phyloP scores from a whole-genome alignment of 352 stramenopile species.

The Aphanomyces stellatus region DNA sequence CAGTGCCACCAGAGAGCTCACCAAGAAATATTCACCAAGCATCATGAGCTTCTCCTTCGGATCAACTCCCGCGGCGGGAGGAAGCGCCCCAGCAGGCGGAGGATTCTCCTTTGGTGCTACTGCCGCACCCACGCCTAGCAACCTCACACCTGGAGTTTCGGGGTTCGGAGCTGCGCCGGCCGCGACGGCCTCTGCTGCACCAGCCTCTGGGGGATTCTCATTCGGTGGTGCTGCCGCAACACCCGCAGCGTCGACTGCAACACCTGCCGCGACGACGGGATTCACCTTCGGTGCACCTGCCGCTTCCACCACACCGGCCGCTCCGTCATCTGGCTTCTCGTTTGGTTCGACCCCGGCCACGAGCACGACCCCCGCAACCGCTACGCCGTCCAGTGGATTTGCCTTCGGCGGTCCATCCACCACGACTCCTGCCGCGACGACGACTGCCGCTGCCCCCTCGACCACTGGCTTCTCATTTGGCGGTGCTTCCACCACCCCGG shows the following conservation, averaged over 20 bases:
- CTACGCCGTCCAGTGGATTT: too few relatives aligned
- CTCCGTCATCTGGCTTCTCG: background rate
- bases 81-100: background rate
- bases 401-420: background rate
- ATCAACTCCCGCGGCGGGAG: conserved; percentile 14
- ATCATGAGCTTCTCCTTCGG: conserved; percentile 32
- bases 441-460: conserved; percentile 15
- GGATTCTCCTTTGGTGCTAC: conserved; percentile 28
- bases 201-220: conserved; percentile 18
- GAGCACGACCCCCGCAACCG: conserved; percentile 5
- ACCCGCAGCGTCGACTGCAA: background rate
- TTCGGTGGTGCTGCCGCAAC: conserved; percentile 19
- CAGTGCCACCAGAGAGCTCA: too few relatives aligned
- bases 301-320: background rate
- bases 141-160: conserved; percentile 18
- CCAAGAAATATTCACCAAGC: background rate
- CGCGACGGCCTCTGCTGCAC: background rate
- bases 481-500: conserved; percentile 21
- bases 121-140: conserved; percentile 23
- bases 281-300: conserved; percentile 7
- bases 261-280: conserved; percentile 1
- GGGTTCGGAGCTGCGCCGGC: conserved; percentile 8
- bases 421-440: background rate
- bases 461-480: conserved; percentile 15
- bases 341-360: conserved; percentile 1